Base-by-base conservation (phyloP, 2,329 filamentous ascomycete genomes). In the Colletotrichum sp. region DNA sequence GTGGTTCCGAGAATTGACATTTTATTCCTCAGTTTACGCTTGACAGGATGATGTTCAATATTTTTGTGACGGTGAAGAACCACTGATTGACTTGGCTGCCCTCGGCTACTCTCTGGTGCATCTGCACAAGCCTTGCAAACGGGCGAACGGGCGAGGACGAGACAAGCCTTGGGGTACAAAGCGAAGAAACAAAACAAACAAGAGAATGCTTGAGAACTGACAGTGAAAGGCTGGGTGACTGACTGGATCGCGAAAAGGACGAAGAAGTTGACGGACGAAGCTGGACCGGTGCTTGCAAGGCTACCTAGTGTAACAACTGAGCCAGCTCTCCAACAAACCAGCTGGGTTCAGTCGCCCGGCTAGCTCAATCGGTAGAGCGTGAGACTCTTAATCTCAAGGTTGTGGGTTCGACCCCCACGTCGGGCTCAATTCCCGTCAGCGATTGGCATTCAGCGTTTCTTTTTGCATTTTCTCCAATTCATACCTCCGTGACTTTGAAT, bases 281-380 rank as follows among this genome's bases (percentile, higher is more conserved):
- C n/a, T 26, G 49, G 49, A 6, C 6, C 4, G 9, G 9, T n/a
- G 5, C 6, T 0, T 26, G 12, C 5, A n/a, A 26, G 13, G 21
- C 52, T 15, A 5, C 4, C 0, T 26, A 8, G 1, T 1, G 4
- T 1, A 7, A 16, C 0, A 12, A 16, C 3, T 6, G 21, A 21
- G 8, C 1, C 2, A 0, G 0, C 0, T 2, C 12, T 18, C 4
- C 34, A 67, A 68, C 59, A 30, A 66, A 68, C 3, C 36, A 64
- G 67, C 67, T 69, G 67, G 67, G 55, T 60, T 32, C 67, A 69
- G 67, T 62, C 67, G 67, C 67, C 67, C 67, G 67, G 74, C 74
- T 76, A 76, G 68, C 71, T 76, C 71, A 75, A 92, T 92, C 90
- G 90, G 90, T 93, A 93, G 92, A 93, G 91, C 91, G 91, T 93